Evolutionary conservation across 371 early-diverging fungal species (phyloP).

Genomic region (Gilbertella persicaria): DNA sequence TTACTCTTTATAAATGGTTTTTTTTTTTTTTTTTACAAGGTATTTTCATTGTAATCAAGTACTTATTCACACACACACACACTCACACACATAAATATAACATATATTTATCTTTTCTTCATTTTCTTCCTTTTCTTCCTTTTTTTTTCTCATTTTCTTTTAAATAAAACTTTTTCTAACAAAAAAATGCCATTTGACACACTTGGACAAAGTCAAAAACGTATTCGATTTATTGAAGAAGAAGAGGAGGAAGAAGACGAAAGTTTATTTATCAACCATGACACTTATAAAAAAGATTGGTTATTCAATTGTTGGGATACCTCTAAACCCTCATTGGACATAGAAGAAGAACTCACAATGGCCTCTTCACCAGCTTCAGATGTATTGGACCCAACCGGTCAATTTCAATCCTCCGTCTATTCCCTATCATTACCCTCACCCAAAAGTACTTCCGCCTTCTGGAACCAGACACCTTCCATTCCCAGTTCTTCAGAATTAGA

Average conservation of each 20-base stretch:
- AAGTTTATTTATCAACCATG: neutral
- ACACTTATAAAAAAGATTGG: slow-evolving; percentile 5
- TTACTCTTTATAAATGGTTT: no score
- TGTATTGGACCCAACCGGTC: neutral
- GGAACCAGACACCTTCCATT: slow-evolving; percentile 8
- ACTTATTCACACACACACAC: slow-evolving; percentile 7
- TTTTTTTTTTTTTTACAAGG: neutral
- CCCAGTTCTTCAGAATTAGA: slow-evolving; percentile 7
- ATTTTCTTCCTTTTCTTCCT: slow-evolving; percentile 6
- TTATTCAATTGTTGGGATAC: neutral
- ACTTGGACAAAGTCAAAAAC: slow-evolving; percentile 24
- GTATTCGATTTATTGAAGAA: slow-evolving; percentile 4
- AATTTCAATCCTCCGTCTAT: slow-evolving; percentile 5
- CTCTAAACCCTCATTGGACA: neutral
- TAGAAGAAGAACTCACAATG: neutral
- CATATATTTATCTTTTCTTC: neutral
- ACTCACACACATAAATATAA: neutral
- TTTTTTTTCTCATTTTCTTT: slow-evolving; percentile 6
- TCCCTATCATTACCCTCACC: slow-evolving; percentile 7
- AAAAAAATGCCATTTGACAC: slow-evolving; percentile 28
- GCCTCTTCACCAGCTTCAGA: neutral
- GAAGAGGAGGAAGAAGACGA: slow-evolving; percentile 8
- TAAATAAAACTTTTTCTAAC: neutral
- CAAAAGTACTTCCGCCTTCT: slow-evolving; percentile 5
- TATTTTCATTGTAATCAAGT: neutral